Evolutionary conservation across 768 basidiomycete genomes (phyloP).

Genomic region (Leccinum variicolor): DNA sequence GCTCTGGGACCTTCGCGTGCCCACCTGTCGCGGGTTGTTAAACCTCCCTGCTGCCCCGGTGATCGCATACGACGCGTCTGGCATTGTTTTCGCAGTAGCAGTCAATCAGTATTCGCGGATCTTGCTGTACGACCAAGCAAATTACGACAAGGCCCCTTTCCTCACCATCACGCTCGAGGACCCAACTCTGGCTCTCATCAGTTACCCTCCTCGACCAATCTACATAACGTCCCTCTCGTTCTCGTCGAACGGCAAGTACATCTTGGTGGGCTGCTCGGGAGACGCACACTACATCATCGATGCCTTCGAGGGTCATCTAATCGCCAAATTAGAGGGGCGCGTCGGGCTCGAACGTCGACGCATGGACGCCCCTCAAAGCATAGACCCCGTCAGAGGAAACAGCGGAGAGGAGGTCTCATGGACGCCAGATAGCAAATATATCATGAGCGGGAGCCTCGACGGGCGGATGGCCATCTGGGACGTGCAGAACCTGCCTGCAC

Average conservation of each 20-base stretch:
- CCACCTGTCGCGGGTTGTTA: slow-evolving; percentile 73
- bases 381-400: slow-evolving; percentile 71
- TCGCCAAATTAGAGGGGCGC: slow-evolving; percentile 85
- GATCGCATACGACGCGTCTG: slow-evolving; percentile 80
- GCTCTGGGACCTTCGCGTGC: slow-evolving; percentile 89
- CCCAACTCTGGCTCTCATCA: slow-evolving; percentile 65
- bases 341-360: slow-evolving; percentile 74
- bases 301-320: slow-evolving; percentile 78
- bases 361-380: slow-evolving; percentile 44
- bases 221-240: slow-evolving; percentile 90
- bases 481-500: slow-evolving; percentile 55
- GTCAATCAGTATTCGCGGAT: slow-evolving; percentile 82
- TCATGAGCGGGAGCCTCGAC: slow-evolving; percentile 81
- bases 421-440: slow-evolving; percentile 92
- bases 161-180: slow-evolving; percentile 80
- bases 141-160: slow-evolving; percentile 93
- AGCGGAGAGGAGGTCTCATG: slow-evolving; percentile 94
- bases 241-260: slow-evolving; percentile 84
- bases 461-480: slow-evolving; percentile 91
- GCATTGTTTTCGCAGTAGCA: slow-evolving; percentile 82
- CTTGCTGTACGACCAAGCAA: slow-evolving; percentile 78
- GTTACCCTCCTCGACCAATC: slow-evolving; percentile 84
- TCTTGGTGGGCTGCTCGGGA: slow-evolving; percentile 90
- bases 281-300: slow-evolving; percentile 93
- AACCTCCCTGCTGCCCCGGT: slow-evolving; percentile 73